These are phyloP conservation scores for Ampelocalamus luodianensis DNA, from an alignment of 176 grass and related monocot species.

Conservation along the genomic window DNA sequence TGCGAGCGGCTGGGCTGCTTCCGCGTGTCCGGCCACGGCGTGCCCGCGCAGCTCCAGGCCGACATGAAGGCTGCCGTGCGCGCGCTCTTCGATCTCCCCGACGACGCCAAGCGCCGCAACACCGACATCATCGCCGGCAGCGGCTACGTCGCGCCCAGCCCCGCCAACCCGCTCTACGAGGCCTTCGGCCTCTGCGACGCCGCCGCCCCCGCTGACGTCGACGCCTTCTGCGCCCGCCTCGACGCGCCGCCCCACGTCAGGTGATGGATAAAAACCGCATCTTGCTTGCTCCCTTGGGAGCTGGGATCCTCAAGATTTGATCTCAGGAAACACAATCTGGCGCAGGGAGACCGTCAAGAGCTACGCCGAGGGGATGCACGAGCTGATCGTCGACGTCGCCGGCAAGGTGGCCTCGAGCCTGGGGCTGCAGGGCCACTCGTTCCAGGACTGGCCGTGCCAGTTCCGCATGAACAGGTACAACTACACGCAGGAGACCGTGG, in stretches of 20 bases:
- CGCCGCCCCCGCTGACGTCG: constrained; percentile 34
- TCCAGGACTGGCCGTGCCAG: constrained; percentile 76
- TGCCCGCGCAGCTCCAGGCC: constrained; percentile 56
- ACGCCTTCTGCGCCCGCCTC: constrained; percentile 54
- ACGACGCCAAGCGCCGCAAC: constrained; percentile 75
- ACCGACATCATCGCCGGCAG: constrained; percentile 63
- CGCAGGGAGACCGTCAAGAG: constrained; percentile 44
- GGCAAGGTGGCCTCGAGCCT: constrained; percentile 63
- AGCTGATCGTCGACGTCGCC: constrained; percentile 55
- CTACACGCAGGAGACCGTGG: constrained; percentile 65
- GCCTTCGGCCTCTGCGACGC: constrained; percentile 55
- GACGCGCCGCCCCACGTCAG: constrained; percentile 33
- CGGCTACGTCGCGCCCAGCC: constrained; percentile 61
- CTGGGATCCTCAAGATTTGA: constrained; percentile 1
- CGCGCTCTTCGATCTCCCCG: constrained; percentile 77
- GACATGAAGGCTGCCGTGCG: constrained; percentile 76
- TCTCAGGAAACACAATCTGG: not conserved
- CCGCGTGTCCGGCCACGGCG: constrained; percentile 64
- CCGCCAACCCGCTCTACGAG: constrained; percentile 66
- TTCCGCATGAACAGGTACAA: constrained; percentile 88
- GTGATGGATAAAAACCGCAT: constrained; percentile 35
- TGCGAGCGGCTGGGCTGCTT: constrained; percentile 62
- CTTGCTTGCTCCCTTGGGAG: not conserved
- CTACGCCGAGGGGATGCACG: constrained; percentile 62
- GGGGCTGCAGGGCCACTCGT: constrained; percentile 49